These are phyloP conservation scores for Ceratobasidium sp. DNA, from an alignment of 1,284 basidiomycete genomes.

Conservation along the genomic window DNA sequence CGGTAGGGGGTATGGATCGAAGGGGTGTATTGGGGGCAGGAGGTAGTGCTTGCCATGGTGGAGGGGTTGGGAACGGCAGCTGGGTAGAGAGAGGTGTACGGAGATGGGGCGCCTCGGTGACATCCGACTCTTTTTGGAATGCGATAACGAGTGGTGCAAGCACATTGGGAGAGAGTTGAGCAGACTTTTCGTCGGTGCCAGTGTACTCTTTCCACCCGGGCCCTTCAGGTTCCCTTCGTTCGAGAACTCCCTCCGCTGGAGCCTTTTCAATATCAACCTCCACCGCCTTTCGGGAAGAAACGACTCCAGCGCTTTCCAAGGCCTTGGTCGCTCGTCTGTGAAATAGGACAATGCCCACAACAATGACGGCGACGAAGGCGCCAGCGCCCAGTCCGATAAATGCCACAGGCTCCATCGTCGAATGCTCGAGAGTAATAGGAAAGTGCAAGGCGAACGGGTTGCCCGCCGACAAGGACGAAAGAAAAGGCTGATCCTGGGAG, in stretches of 20 bases:
- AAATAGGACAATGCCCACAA: constrained; percentile 12
- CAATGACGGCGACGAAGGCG: constrained; percentile 31
- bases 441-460: background rate
- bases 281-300: background rate
- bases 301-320: background rate
- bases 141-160: constrained; percentile 14
- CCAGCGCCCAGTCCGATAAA: constrained; percentile 19
- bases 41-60: background rate
- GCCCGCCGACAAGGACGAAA: background rate
- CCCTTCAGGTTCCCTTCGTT: constrained; percentile 2
- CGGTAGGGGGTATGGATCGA: background rate
- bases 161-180: background rate
- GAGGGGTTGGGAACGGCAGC: background rate
- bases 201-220: constrained; percentile 22
- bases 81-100: constrained; percentile 6
- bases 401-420: background rate
- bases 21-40: background rate
- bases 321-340: background rate
- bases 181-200: background rate
- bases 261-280: constrained; percentile 25
- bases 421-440: background rate
- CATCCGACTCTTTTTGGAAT: background rate
- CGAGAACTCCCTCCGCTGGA: background rate
- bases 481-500: background rate
- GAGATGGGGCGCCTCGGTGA: background rate